These are phyloP conservation scores for Senna tora DNA, from an alignment of 306 rosid species.

Conservation along the genomic window DNA sequence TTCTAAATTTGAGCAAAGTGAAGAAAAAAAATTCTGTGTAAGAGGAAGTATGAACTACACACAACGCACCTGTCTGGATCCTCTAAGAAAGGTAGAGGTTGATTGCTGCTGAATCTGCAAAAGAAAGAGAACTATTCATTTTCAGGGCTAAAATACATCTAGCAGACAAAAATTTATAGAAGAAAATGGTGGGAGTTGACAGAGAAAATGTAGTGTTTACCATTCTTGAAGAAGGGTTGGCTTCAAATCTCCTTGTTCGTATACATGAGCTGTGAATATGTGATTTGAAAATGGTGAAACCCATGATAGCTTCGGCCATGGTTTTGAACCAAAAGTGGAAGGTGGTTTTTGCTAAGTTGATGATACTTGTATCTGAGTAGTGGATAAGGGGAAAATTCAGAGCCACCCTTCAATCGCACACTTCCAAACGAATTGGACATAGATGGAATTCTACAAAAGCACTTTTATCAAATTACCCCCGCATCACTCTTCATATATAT, in stretches of 20 bases:
- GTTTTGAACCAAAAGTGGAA: constrained; percentile 11
- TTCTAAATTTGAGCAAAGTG: neutral
- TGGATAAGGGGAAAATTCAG: constrained; percentile 25
- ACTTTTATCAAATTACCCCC: neutral
- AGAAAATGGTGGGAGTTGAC: constrained; percentile 18
- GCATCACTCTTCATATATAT: neutral
- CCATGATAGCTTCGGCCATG: constrained; percentile 50
- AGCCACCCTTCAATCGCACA: constrained; percentile 4
- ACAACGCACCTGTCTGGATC: constrained; percentile 47
- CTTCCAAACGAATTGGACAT: neutral
- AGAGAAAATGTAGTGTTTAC: constrained; percentile 21
- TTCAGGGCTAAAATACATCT: neutral
- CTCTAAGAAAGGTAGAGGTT: constrained; percentile 49
- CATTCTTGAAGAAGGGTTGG: constrained; percentile 44
- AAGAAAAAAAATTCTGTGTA: neutral
- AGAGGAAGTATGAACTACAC: constrained; percentile 17
- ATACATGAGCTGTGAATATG: constrained; percentile 37
- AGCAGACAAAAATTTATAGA: neutral
- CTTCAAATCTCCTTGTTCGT: constrained; percentile 44
- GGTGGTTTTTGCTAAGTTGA: neutral
- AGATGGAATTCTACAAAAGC: constrained; percentile 1
- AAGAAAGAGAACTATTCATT: neutral
- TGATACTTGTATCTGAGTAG: neutral
- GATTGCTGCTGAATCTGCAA: constrained; percentile 65
- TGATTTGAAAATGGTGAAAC: constrained; percentile 48